phyloP scores from a whole-genome alignment of 179 eudicot species.

The Carnegiea gigantea region DNA sequence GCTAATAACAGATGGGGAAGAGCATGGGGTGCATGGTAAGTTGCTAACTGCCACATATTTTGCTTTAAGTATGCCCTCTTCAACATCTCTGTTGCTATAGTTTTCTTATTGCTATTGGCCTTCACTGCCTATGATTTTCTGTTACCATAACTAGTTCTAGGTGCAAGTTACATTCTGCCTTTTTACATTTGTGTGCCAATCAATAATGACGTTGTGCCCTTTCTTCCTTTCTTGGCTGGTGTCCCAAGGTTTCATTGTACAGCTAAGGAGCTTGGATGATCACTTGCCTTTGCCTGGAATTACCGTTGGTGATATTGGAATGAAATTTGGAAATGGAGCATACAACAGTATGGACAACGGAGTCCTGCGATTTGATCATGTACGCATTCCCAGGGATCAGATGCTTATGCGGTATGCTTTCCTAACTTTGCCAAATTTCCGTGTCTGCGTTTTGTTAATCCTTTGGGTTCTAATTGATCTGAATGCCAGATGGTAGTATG shows the following conservation, averaged over 20 bases:
- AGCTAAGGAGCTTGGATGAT: constrained; percentile 91
- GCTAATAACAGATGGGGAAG: constrained; percentile 65
- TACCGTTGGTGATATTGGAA: constrained; percentile 94
- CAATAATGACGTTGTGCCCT: neutral
- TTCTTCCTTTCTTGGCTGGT: neutral
- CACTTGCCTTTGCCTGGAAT: constrained; percentile 93
- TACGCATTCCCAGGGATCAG: constrained; percentile 92
- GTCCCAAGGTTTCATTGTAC: constrained; percentile 86
- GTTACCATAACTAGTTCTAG: neutral
- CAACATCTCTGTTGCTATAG: neutral
- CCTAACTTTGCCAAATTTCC: neutral
- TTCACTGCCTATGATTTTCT: neutral
- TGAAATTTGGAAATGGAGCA: constrained; percentile 98
- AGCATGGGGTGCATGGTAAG: constrained; percentile 88
- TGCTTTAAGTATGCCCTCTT: neutral
- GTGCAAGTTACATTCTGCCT: neutral
- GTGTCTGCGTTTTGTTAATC: neutral
- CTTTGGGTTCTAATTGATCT: neutral
- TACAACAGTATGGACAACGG: constrained; percentile 99
- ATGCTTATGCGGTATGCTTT: constrained; percentile 86
- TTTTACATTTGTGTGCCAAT: neutral
- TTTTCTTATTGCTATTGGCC: neutral
- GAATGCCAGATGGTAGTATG: neutral
- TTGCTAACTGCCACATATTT: neutral
- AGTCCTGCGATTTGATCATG: constrained; percentile 77